A percentile compares a stretch with the other conserved stretches of the same genome.
phyloP scores from a whole-genome alignment of 139 green algal genomes.

The Closterium sp. region DNA sequence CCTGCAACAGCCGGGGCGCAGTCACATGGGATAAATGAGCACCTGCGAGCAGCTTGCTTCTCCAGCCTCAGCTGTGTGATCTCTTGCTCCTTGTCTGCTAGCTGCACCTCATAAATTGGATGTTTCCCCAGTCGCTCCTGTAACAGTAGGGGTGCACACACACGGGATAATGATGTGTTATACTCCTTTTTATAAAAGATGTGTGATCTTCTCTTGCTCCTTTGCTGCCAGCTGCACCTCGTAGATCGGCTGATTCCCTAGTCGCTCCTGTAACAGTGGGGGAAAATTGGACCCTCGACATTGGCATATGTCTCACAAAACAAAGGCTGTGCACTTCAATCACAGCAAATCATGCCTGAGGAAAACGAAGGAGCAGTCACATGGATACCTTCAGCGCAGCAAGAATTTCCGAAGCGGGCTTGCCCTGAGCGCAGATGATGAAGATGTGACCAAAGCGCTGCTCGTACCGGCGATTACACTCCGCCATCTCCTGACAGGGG shows the following conservation, averaged over 20 bases:
- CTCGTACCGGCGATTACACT: conserved; percentile 77
- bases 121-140: too few species aligned
- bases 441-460: conserved; percentile 89
- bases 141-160: too few species aligned
- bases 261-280: conserved; percentile 46
- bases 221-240: conserved; percentile 72
- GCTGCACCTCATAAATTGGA: too few species aligned
- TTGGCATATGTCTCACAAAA: background rate
- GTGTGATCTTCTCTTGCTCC: conserved; percentile 97
- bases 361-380: too few species aligned
- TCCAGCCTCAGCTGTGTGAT: conserved; percentile 91
- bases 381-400: too few species aligned
- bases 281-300: background rate
- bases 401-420: background rate
- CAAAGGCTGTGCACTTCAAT: background rate
- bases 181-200: too few species aligned
- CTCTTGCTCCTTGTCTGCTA: too few species aligned
- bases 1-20: conserved; percentile 22
- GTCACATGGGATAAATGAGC: background rate
- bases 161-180: too few species aligned
- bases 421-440: conserved; percentile 75
- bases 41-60: too few species aligned
- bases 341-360: background rate
- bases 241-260: conserved; percentile 62
- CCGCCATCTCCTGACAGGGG: conserved; percentile 52